These are phyloP conservation scores for Trichophyton verrucosum DNA, from an alignment of 2,329 filamentous ascomycete species.

Conservation along the genomic window DNA sequence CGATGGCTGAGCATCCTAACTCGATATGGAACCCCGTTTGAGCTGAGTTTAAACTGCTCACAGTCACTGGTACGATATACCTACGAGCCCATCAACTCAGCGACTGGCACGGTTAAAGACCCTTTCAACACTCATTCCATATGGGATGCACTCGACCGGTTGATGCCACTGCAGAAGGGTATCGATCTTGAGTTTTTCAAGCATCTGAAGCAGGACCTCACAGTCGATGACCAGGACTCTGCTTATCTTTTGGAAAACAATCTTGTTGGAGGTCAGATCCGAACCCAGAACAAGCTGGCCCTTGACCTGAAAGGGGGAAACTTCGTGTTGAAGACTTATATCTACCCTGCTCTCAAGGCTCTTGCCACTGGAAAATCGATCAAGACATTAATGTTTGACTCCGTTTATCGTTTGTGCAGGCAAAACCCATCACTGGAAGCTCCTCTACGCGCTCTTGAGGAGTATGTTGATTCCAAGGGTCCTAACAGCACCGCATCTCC, in stretches of 20 bases:
- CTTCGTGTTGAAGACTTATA: conserved; percentile 14
- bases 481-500: neutral
- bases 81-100: conserved; percentile 5
- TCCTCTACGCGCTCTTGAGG: neutral
- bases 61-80: conserved; percentile 9
- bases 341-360: conserved; percentile 14
- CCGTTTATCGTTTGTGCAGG: conserved; percentile 2
- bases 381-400: conserved; percentile 4
- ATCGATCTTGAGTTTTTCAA: conserved; percentile 8
- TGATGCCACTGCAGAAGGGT: neutral
- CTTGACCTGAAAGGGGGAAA: conserved; percentile 12
- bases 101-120: conserved; percentile 7
- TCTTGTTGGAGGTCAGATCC: conserved; percentile 7
- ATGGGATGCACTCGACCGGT: neutral
- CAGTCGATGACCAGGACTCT: conserved; percentile 6
- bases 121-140: conserved; percentile 7
- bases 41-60: conserved; percentile 12
- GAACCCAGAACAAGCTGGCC: conserved; percentile 14
- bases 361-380: conserved; percentile 7
- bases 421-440: conserved; percentile 3
- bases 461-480: conserved; percentile 1
- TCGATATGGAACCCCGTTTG: conserved; percentile 7
- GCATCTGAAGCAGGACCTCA: neutral
- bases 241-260: neutral
- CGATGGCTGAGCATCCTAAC: conserved; percentile 3